Evolutionary conservation across 495 filamentous ascomycete species (phyloP), one percentile per base, ranked within the genome.

Genomic region (Xylaria grammica): DNA sequence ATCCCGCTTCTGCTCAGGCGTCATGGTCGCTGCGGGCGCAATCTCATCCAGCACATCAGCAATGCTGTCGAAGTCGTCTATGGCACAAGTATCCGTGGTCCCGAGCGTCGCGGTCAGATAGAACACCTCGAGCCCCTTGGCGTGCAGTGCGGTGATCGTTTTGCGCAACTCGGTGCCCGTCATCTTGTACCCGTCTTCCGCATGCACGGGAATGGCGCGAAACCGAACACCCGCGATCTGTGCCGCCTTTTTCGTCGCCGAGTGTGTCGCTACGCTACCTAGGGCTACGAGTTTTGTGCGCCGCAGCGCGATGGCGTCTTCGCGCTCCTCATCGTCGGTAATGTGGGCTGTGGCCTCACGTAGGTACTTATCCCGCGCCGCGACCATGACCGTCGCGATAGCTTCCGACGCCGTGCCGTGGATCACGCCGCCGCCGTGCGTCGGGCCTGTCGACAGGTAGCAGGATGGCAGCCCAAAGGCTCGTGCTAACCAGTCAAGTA

Each of bases 381-480:
- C 93, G 10, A 97, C 90, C 78, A 97, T 89, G 54, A 91, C 87
- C 0, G 91, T 94, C 1, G 93, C 89, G 9, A 97, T 84, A 4
- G 94, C 91, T 75, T 99, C 95, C 61, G 89, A 92, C 3, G 95
- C 94, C 29, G 90, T 95, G 63, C 94, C 93, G 74, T 99, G 95
- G 66, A 99, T 96, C 19, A 99, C 94, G 9, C 95, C 95, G 5
- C 93, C 93, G 36, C 93, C 93, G 29, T 79, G 78, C 54, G 84
- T 91, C 63, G 89, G 81, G 0, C 88, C 89, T 0, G 87, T 88
- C 29, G 91, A 95, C 19, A 93, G 79, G 71, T 90, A 97, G 70
- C 88, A 91, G 10, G 82, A 75, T 0, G 94, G 93, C 15, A 98
- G 81, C 15, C 75, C 84, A 38, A 97, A 75, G 13, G 91, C 79